A percentile compares a stretch with the other conserved stretches of the same genome.
These are phyloP conservation scores for Sphaerosporella brunnea DNA, from an alignment of 495 filamentous ascomycete genomes.

Conservation along the genomic window DNA sequence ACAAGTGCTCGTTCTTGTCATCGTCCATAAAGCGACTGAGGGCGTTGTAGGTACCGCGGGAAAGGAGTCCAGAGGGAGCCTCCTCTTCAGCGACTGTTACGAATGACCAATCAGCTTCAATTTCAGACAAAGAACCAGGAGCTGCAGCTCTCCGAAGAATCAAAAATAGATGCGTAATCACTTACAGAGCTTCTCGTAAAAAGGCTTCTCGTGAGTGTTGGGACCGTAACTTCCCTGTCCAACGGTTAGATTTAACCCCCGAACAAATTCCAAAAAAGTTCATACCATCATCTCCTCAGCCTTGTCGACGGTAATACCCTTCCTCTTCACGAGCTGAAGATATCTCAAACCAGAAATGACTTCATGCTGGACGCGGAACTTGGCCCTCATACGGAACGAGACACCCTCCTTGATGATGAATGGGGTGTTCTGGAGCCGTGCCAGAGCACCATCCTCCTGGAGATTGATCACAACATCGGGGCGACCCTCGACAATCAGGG, in stretches of 20 bases:
- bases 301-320: constrained; percentile 69
- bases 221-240: constrained; percentile 68
- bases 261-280: constrained; percentile 9
- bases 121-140: neutral
- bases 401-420: constrained; percentile 95
- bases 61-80: constrained; percentile 75
- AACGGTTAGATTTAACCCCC: constrained; percentile 18
- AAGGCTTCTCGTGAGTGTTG: constrained; percentile 62
- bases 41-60: constrained; percentile 71
- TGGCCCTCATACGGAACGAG: constrained; percentile 77
- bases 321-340: constrained; percentile 76
- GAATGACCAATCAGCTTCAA: constrained; percentile 1
- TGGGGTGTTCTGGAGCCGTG: constrained; percentile 61
- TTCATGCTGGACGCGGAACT: constrained; percentile 89
- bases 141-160: neutral
- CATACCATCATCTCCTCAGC: constrained; percentile 86
- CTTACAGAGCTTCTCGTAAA: constrained; percentile 84
- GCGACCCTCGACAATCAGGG: constrained; percentile 63
- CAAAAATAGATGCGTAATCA: constrained; percentile 9
- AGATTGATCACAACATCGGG: constrained; percentile 74
- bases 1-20: constrained; percentile 65
- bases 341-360: constrained; percentile 90
- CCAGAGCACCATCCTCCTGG: constrained; percentile 41
- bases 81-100: constrained; percentile 65
- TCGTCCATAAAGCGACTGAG: constrained; percentile 80